These are phyloP conservation scores for Penicillium aurantiogriseum DNA, from an alignment of 2,329 filamentous ascomycete genomes.

Conservation along the genomic window DNA sequence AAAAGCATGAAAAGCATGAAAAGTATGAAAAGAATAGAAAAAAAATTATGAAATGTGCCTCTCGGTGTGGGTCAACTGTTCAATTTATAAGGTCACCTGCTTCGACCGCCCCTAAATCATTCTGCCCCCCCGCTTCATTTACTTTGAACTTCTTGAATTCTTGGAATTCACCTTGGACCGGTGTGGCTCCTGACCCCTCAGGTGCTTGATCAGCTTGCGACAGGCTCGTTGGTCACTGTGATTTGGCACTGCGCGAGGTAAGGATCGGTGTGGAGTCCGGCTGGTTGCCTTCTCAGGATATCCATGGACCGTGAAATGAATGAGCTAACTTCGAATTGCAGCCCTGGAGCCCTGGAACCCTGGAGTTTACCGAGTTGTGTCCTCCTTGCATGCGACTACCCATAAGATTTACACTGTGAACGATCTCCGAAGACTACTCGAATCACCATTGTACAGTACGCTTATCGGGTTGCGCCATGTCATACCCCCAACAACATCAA, in stretches of 20 bases:
- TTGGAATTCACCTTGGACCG: background rate
- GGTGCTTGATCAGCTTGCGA: background rate
- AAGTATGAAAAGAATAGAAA: background rate
- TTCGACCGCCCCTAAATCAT: conserved; percentile 8
- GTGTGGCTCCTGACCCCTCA: background rate
- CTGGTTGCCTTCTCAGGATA: background rate
- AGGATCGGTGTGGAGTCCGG: background rate
- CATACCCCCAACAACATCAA: conserved; percentile 35
- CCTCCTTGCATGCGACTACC: conserved; percentile 5
- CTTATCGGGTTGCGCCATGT: conserved; percentile 30
- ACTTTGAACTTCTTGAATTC: background rate
- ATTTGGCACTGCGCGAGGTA: background rate
- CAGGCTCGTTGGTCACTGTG: background rate
- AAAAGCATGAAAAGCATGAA: background rate
- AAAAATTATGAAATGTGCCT: background rate
- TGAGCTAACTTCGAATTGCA: background rate
- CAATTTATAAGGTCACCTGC: conserved; percentile 9
- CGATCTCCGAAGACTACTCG: background rate
- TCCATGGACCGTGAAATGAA: background rate
- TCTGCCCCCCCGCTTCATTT: conserved; percentile 6
- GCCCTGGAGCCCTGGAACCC: background rate
- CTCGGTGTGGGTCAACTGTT: conserved; percentile 6
- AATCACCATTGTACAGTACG: background rate
- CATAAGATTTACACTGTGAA: background rate
- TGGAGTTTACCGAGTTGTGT: background rate